phyloP scores from a whole-genome alignment of 768 basidiomycete genomes.

The Pseudohyphozyma bogoriensis region DNA sequence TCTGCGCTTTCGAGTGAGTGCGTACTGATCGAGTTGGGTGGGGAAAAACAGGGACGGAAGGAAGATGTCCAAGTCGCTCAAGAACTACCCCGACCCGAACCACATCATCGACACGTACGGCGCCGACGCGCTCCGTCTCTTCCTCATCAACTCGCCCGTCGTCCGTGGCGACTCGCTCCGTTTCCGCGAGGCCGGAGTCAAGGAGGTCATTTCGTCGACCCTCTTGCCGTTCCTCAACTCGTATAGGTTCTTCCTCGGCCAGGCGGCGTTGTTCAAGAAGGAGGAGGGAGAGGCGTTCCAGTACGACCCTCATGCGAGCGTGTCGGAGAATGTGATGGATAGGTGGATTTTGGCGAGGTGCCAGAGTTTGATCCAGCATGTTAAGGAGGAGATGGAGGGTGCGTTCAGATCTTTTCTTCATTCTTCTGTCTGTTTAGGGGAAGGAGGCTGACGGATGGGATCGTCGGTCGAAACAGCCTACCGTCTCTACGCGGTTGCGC shows the following conservation, averaged over 20 bases:
- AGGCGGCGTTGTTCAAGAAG: slow-evolving; percentile 77
- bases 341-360: slow-evolving; percentile 97
- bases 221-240: slow-evolving; percentile 97
- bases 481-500: slow-evolving; percentile 92
- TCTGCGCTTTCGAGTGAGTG: not conserved
- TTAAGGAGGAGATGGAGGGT: slow-evolving; percentile 87
- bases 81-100: slow-evolving; percentile 94
- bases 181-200: slow-evolving; percentile 96
- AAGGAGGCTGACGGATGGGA: not conserved
- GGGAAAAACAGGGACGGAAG: slow-evolving; percentile 58
- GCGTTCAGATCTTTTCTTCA: slow-evolving; percentile 16
- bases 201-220: slow-evolving; percentile 91
- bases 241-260: slow-evolving; percentile 98
- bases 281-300: slow-evolving; percentile 62
- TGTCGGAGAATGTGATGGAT: slow-evolving; percentile 92
- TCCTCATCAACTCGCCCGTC: slow-evolving; percentile 96
- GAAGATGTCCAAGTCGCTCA: slow-evolving; percentile 98
- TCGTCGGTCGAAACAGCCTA: slow-evolving; percentile 51
- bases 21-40: not conserved
- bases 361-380: slow-evolving; percentile 85
- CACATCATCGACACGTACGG: slow-evolving; percentile 81
- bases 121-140: slow-evolving; percentile 93
- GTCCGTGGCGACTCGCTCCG: slow-evolving; percentile 94
- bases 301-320: slow-evolving; percentile 74
- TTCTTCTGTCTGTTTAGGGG: too few species aligned